Conservation (phyloP, 2,329 filamentous ascomycete species). For the Penicillium sp. region DNA sequence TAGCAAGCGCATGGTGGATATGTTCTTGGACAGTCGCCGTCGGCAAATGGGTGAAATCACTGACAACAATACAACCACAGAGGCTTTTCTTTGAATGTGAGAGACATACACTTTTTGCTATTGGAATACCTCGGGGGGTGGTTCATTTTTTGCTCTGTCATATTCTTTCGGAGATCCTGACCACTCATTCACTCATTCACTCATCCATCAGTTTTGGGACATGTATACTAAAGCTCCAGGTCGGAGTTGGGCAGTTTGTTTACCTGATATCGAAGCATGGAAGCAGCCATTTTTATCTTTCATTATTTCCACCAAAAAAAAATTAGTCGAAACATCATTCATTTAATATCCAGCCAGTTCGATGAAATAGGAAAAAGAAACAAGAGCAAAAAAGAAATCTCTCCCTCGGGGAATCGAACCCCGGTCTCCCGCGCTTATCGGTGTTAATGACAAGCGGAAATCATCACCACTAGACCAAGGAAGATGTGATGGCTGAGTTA, state of each 20-base stretch:
- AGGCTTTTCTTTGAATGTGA: constrained; percentile 24
- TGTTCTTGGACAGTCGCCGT: constrained; percentile 31
- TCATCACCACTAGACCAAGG: constrained; percentile 36
- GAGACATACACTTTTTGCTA: neutral
- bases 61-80: constrained; percentile 13
- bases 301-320: neutral
- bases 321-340: neutral
- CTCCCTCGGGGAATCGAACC: constrained; percentile 34
- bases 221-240: neutral
- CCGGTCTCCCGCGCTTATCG: constrained; percentile 32
- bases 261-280: neutral
- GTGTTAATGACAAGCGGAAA: constrained; percentile 33
- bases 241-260: neutral
- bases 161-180: neutral
- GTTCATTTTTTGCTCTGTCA: neutral
- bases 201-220: neutral
- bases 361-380: too few species aligned
- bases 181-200: neutral
- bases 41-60: constrained; percentile 16
- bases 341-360: neutral
- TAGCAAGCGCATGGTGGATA: constrained; percentile 33
- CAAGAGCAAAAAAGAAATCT: constrained; percentile 22
- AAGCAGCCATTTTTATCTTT: neutral
- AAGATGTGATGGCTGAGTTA: constrained; percentile 20
- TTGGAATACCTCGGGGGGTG: neutral